A percentile compares a stretch with the other conserved stretches of the same genome.
These are phyloP conservation scores for Yamadazyma triangularis DNA, from an alignment of 1,139 yeast species.

Conservation along the genomic window DNA sequence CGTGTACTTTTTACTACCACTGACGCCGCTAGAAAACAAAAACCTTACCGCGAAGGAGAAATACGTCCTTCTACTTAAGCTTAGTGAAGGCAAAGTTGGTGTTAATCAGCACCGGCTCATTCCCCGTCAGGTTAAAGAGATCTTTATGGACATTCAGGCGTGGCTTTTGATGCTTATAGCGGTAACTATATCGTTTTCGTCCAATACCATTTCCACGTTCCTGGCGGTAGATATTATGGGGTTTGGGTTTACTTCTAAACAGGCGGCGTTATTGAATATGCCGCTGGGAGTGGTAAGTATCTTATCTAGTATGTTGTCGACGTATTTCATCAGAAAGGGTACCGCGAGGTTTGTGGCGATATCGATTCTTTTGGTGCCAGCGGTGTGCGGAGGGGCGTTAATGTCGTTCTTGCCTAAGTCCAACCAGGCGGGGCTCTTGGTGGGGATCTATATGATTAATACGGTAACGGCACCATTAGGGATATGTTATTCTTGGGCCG, in stretches of 20 bases:
- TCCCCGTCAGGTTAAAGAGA: constrained; percentile 39
- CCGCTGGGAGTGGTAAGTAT: constrained; percentile 14
- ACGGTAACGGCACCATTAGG: constrained; percentile 16
- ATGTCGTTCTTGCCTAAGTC: constrained; percentile 31
- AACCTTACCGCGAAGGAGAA: constrained; percentile 34
- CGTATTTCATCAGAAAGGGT: constrained; percentile 13
- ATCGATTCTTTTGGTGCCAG: constrained; percentile 11
- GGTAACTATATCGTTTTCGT: constrained; percentile 22
- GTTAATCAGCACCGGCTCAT: constrained; percentile 43
- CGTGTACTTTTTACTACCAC: constrained; percentile 24
- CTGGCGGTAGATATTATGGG: constrained; percentile 35
- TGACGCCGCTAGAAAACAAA: constrained; percentile 18
- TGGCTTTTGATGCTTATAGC: constrained; percentile 38
- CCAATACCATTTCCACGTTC: constrained; percentile 42
- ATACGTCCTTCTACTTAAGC: constrained; percentile 20
- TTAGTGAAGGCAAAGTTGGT: constrained; percentile 21
- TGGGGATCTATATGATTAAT: constrained; percentile 16
- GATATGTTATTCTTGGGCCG: constrained; percentile 19
- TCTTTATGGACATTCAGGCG: constrained; percentile 41
- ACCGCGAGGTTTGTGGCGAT: constrained; percentile 14
- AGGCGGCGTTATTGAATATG: constrained; percentile 12
- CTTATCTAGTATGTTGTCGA: constrained; percentile 8
- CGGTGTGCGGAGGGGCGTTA: constrained; percentile 19
- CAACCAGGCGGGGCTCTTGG: constrained; percentile 24
- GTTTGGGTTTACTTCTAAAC: constrained; percentile 21